phyloP scores from a whole-genome alignment of 441 rosid genomes.

The Euphorbia corollata region DNA sequence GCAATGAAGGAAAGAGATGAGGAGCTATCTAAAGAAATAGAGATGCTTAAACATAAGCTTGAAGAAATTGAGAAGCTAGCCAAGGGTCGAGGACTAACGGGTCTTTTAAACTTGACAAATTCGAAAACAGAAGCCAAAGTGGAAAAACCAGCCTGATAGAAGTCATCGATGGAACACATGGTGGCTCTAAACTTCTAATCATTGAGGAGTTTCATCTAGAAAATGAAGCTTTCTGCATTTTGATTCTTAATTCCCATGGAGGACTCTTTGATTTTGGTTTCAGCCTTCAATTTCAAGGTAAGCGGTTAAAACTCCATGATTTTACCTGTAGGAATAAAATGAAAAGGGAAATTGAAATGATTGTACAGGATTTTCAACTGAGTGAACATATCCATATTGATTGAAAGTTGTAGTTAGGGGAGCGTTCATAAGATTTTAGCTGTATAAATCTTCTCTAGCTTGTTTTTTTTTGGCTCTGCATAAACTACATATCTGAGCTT shows the following conservation, averaged over 20 bases:
- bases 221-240: conserved; percentile 17
- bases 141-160: conserved; percentile 15
- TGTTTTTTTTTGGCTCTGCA: not conserved
- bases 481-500: not conserved
- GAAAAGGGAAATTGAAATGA: conserved; percentile 6
- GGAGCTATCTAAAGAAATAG: conserved; percentile 42
- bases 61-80: conserved; percentile 72
- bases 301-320: not conserved
- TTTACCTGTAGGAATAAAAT: conserved; percentile 9
- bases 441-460: not conserved
- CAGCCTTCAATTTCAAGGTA: not conserved
- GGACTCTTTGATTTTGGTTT: conserved; percentile 15
- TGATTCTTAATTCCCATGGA: conserved; percentile 18
- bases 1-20: conserved; percentile 58
- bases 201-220: not conserved
- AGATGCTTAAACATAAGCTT: conserved; percentile 46
- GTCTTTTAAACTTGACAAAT: conserved; percentile 44
- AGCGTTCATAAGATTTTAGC: not conserved
- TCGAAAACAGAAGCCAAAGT: conserved; percentile 22
- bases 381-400: not conserved
- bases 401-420: conserved; percentile 1
- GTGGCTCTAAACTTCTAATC: not conserved
- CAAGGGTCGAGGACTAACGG: conserved; percentile 52
- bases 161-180: not conserved
- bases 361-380: conserved; percentile 3